A percentile compares a stretch with the other conserved stretches of the same genome.
Evolutionary conservation across 2,329 filamentous ascomycete genomes (phyloP).

Genomic region (Diplodia corticola): DNA sequence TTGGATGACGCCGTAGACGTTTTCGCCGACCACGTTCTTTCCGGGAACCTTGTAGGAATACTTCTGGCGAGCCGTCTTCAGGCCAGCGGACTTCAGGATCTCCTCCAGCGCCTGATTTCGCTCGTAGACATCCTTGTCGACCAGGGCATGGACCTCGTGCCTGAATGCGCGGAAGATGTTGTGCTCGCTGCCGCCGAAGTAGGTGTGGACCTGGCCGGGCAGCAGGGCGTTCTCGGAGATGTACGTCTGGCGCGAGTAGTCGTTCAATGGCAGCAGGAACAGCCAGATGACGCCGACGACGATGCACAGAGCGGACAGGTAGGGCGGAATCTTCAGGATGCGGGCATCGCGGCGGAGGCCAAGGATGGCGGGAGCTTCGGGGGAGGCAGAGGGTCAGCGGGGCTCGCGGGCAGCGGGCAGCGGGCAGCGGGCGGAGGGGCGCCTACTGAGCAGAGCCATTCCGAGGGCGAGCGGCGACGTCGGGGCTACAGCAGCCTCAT

Average conservation of each 20-base stretch:
- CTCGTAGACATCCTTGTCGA: constrained; percentile 42
- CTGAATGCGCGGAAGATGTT: constrained; percentile 89
- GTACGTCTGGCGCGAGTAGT: constrained; percentile 90
- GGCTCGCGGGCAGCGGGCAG: constrained; percentile 15
- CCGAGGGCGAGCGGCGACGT: constrained; percentile 7
- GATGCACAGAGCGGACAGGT: constrained; percentile 82
- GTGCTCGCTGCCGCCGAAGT: constrained; percentile 95
- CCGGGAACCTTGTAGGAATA: constrained; percentile 84
- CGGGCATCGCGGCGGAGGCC: constrained; percentile 77
- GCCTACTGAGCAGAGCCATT: constrained; percentile 42
- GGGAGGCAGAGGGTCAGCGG: constrained; percentile 26
- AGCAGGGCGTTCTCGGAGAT: constrained; percentile 96
- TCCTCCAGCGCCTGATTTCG: constrained; percentile 69
- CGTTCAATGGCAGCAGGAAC: constrained; percentile 81
- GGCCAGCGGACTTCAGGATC: constrained; percentile 73
- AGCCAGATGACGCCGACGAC: constrained; percentile 86
- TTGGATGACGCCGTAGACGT: constrained; percentile 90
- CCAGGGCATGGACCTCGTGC: constrained; percentile 72
- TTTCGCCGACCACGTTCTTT: constrained; percentile 73
- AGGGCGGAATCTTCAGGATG: constrained; percentile 79
- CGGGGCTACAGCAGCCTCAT: neutral
- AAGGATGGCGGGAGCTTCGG: constrained; percentile 55
- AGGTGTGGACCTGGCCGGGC: constrained; percentile 95
- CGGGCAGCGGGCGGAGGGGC: constrained; percentile 19
- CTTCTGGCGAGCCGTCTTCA: constrained; percentile 85